Evolutionary conservation across 805 yeast genomes (phyloP).

Genomic region (Pichia thaimueangensis): DNA sequence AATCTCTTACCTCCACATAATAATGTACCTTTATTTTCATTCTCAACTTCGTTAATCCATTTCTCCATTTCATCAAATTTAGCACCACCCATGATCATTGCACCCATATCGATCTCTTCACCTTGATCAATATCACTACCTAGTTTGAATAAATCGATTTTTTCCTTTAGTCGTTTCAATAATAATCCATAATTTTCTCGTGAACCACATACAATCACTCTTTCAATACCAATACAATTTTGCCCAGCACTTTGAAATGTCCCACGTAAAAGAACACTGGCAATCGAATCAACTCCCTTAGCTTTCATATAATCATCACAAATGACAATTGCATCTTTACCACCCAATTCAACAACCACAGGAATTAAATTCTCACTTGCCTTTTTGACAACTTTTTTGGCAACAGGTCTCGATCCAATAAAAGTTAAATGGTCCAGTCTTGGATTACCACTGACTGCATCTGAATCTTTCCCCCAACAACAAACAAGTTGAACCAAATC

Average conservation of each 20-base stretch:
- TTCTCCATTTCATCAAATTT: constrained; percentile 64
- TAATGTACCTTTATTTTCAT: constrained; percentile 66
- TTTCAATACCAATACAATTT: constrained; percentile 95
- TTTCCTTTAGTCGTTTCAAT: constrained; percentile 46
- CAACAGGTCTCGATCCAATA: constrained; percentile 93
- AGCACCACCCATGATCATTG: constrained; percentile 70
- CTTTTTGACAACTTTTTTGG: constrained; percentile 75
- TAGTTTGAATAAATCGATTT: constrained; percentile 58
- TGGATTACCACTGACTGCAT: constrained; percentile 76
- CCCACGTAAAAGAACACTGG: constrained; percentile 88
- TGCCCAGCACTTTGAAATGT: constrained; percentile 97
- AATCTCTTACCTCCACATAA: constrained; percentile 76
- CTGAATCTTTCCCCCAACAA: constrained; percentile 83
- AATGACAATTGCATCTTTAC: constrained; percentile 87
- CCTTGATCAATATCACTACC: constrained; percentile 92
- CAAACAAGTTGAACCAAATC: constrained; percentile 81
- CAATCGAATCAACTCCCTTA: constrained; percentile 39
- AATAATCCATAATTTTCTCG: constrained; percentile 55
- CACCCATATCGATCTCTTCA: constrained; percentile 93
- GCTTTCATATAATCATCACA: constrained; percentile 68
- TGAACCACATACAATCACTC: constrained; percentile 73
- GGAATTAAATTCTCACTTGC: constrained; percentile 90
- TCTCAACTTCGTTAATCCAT: constrained; percentile 67
- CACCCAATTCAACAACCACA: constrained; percentile 93
- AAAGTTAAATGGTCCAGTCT: constrained; percentile 85